Conservation (phyloP, 805 yeast species). For the Yamadazyma phyllophila region DNA sequence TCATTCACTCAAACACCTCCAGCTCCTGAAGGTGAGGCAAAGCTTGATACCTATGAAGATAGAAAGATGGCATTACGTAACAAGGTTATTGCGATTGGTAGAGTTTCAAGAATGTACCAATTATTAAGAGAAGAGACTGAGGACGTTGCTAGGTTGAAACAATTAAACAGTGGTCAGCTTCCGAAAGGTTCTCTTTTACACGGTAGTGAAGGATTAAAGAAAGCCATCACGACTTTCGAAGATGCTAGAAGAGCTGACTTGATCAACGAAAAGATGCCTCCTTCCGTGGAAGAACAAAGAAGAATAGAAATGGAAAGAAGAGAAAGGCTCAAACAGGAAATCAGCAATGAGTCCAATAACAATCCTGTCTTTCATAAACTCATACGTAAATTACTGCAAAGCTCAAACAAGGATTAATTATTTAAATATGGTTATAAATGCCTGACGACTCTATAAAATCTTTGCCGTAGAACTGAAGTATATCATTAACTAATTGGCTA, state of each 20-base stretch:
- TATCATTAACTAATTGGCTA: background rate
- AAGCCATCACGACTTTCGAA: conserved; percentile 68
- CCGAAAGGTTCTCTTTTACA: conserved; percentile 85
- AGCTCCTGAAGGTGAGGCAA: background rate
- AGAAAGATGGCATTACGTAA: conserved; percentile 62
- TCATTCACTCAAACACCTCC: conserved; percentile 6
- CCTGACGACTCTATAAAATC: too few species aligned
- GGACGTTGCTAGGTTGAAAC: conserved; percentile 75
- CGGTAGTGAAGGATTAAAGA: conserved; percentile 77
- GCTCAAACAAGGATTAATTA: background rate
- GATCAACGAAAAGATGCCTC: conserved; percentile 87
- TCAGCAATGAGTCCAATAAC: conserved; percentile 24
- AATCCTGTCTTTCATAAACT: conserved; percentile 39
- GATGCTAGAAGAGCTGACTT: conserved; percentile 81
- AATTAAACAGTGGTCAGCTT: conserved; percentile 66
- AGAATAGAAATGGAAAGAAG: conserved; percentile 46
- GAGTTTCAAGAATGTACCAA: conserved; percentile 88
- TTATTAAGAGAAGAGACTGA: conserved; percentile 87
- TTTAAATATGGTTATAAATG: too few species aligned
- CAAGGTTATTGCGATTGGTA: conserved; percentile 93
- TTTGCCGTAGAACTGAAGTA: background rate
- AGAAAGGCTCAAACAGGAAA: conserved; percentile 37
- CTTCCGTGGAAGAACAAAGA: conserved; percentile 57
- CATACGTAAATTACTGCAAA: conserved; percentile 34
- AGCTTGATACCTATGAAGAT: conserved; percentile 25